Evolutionary conservation across 306 rosid species (phyloP), one percentile per base, ranked within the genome.

Genomic region (Crataegus laevigata): DNA sequence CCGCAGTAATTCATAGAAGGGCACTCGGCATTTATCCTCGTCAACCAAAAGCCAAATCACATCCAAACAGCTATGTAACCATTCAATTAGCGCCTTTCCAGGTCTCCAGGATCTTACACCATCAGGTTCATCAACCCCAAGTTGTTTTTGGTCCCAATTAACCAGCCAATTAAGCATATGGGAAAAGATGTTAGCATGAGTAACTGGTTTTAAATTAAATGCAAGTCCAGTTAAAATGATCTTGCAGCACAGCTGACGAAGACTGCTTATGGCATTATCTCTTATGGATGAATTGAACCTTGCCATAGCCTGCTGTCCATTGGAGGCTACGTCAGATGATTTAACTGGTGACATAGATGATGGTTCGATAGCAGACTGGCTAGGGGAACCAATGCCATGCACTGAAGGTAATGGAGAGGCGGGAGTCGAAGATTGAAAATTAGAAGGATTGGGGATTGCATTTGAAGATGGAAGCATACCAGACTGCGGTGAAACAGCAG

Each of bases 21-120:
- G 99, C 58, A 94, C 92, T 60, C 97, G 91, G 36, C 99, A 94
- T 86, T 89, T 91, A 59, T 86, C 91, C 84, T 90, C 97, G 0
- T 94, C 97, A 73, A 94, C 97, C 81, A 94, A 83, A 84, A 92
- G 96, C 99, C 99, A 92, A 65, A 94, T 87, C 79, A 94, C 99
- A 88, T 94, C 97, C 86, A 94, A 88, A 77, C 99, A 94, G 87
- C 99, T 87, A 80, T 94, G 97, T 63, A 92, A 85, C 97, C 99
- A 94, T 76, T 96, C 97, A 78, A 87, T 88, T 69, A 90, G 81
- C 34, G 97, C 85, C 87, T 86, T 94, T 82, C 89, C 97, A 68
- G 90, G 91, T 86, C 90, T 90, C 87, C 96, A 89, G 10, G 91
- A 81, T 85, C 79, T 92, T 54, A 69, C 36, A 47, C 77, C 68